phyloP scores from a whole-genome alignment of 768 basidiomycete genomes.

The Daedaleopsis sinensis region DNA sequence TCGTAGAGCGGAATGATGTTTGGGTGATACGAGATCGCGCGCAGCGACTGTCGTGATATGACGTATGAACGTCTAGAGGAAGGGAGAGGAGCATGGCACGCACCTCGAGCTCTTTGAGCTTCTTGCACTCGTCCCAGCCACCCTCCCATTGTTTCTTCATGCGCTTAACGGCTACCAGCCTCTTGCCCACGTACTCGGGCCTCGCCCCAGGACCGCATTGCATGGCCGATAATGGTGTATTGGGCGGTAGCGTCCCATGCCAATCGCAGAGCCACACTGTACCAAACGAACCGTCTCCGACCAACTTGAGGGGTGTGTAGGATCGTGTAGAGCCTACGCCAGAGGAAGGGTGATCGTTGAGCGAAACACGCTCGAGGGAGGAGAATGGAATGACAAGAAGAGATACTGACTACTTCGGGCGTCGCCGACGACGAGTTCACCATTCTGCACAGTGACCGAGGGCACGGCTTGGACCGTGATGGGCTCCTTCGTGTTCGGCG shows the following conservation, averaged over 20 bases:
- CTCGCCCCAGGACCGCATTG: slow-evolving; percentile 91
- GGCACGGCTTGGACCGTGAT: slow-evolving; percentile 75
- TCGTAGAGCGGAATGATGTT: slow-evolving; percentile 99
- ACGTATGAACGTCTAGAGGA: slow-evolving; percentile 20
- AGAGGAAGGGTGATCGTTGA: not conserved
- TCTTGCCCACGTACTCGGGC: slow-evolving; percentile 93
- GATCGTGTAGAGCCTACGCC: slow-evolving; percentile 76
- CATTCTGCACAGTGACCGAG: slow-evolving; percentile 71
- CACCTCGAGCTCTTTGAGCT: slow-evolving; percentile 94
- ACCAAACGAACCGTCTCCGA: slow-evolving; percentile 98
- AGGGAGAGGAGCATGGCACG: slow-evolving; percentile 33
- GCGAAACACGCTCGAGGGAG: slow-evolving; percentile 13
- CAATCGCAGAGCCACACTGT: slow-evolving; percentile 99
- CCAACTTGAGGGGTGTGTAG: slow-evolving; percentile 93
- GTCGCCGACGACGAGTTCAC: slow-evolving; percentile 72
- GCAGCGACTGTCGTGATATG: slow-evolving; percentile 69
- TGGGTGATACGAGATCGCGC: slow-evolving; percentile 91
- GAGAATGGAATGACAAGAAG: slow-evolving; percentile 5
- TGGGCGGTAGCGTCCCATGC: slow-evolving; percentile 93
- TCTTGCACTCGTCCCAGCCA: slow-evolving; percentile 97
- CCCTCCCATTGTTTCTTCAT: slow-evolving; percentile 99
- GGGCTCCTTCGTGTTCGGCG: slow-evolving; percentile 52
- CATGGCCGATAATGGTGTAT: slow-evolving; percentile 92
- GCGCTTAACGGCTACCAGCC: slow-evolving; percentile 94
- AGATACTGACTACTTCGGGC: slow-evolving; percentile 65